phyloP scores from a whole-genome alignment of 441 rosid genomes.

The Croton setiger region DNA sequence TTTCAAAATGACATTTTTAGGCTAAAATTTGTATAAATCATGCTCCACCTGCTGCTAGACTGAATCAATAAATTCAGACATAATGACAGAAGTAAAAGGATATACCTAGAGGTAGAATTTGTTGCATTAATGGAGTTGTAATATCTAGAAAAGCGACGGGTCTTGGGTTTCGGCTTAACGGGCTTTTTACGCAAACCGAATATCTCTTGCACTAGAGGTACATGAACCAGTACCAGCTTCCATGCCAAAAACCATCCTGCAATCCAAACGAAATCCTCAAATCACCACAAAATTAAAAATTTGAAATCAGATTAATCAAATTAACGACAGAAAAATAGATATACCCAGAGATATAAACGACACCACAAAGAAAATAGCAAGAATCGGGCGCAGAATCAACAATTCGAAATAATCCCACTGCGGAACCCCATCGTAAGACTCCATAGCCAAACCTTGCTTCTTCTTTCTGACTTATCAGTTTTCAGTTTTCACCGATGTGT shows the following conservation, averaged over 20 bases:
- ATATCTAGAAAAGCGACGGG: slow-evolving; percentile 46
- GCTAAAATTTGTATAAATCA: neutral
- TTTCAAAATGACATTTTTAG: neutral
- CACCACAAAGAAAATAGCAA: slow-evolving; percentile 53
- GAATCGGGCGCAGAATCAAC: slow-evolving; percentile 49
- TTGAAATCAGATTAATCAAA: neutral
- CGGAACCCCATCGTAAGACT: slow-evolving; percentile 10
- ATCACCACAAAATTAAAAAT: neutral
- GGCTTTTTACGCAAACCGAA: slow-evolving; percentile 61
- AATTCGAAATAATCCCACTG: slow-evolving; percentile 30
- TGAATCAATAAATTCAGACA: neutral
- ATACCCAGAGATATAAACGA: slow-evolving; percentile 53
- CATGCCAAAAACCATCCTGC: slow-evolving; percentile 83
- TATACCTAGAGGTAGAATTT: slow-evolving; percentile 30
- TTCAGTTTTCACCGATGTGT: no score
- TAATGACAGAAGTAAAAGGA: neutral
- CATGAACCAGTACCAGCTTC: slow-evolving; percentile 81
- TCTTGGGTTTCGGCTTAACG: slow-evolving; percentile 41
- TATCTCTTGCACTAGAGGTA: slow-evolving; percentile 77
- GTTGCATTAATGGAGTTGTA: slow-evolving; percentile 39
- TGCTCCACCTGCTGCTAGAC: neutral
- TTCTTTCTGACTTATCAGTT: no score
- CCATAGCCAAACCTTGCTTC: neutral
- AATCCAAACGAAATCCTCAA: slow-evolving; percentile 4
- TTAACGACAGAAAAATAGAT: neutral